A percentile compares a stretch with the other conserved stretches of the same genome.
phyloP scores from a whole-genome alignment of 2,329 filamentous ascomycete species.

The Zasmidium angulare region DNA sequence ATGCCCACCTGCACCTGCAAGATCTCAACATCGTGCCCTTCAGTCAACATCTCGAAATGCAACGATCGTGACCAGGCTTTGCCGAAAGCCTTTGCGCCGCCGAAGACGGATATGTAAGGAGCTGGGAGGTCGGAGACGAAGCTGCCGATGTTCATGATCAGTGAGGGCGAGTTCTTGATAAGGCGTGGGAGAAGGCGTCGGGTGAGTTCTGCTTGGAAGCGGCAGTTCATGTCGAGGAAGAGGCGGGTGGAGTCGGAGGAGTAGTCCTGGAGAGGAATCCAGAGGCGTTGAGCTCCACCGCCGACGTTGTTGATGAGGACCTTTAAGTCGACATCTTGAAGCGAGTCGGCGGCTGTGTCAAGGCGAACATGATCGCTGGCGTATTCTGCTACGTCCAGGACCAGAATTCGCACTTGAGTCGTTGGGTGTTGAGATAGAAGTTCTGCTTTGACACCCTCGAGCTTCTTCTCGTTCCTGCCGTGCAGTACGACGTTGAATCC shows the following conservation, averaged over 20 bases:
- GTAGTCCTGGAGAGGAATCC: slow-evolving; percentile 2
- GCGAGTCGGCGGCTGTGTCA: slow-evolving; percentile 8
- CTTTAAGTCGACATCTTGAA: slow-evolving; percentile 39
- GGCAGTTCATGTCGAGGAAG: slow-evolving; percentile 47
- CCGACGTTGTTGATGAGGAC: slow-evolving; percentile 59
- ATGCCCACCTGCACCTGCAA: slow-evolving; percentile 14
- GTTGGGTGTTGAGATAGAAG: slow-evolving; percentile 43
- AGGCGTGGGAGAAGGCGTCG: slow-evolving; percentile 47
- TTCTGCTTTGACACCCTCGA: slow-evolving; percentile 39
- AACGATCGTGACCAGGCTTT: slow-evolving; percentile 42
- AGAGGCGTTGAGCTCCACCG: slow-evolving; percentile 28
- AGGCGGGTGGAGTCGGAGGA: slow-evolving; percentile 1
- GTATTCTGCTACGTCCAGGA: slow-evolving; percentile 42
- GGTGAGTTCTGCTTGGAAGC: slow-evolving; percentile 52
- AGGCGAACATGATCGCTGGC: slow-evolving; percentile 26
- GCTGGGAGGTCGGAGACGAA: slow-evolving; percentile 48
- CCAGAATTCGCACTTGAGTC: slow-evolving; percentile 40
- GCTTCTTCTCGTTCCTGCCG: slow-evolving; percentile 51
- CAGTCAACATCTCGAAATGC: slow-evolving; percentile 31
- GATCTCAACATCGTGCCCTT: slow-evolving; percentile 40
- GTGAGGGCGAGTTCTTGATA: slow-evolving; percentile 38
- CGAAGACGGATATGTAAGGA: slow-evolving; percentile 48
- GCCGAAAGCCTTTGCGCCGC: slow-evolving; percentile 47
- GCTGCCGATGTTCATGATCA: slow-evolving; percentile 39
- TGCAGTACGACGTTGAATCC: slow-evolving; percentile 59